Evolutionary conservation across 805 yeast genomes (phyloP), one percentile per base, ranked within the genome.

Genomic region (Wickerhamiella vanderwaltii): DNA sequence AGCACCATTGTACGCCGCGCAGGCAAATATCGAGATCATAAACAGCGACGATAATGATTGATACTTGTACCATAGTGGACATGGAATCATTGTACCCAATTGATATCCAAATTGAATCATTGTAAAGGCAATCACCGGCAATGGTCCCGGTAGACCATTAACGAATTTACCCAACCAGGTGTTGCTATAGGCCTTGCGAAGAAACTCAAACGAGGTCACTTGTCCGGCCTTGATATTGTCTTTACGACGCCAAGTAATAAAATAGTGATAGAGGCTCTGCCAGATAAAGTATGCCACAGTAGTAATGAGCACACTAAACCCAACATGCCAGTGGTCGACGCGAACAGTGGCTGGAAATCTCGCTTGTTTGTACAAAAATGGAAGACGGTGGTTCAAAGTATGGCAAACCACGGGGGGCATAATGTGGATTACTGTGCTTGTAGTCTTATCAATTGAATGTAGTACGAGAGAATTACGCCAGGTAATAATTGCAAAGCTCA

Each of bases 391-490:
- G 5, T 84, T 82, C 33, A 91, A 76, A 23, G 82, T 85, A 63
- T 83, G 86, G 72, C 86, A 70, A 2, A 87, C 79, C 16, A 78
- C 72, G 0, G 95, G 94, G 1, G 98, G 98, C 63, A 84, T 71
- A 11, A 91, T 68, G 56, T 88, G 98, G 48, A 88, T 88, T 53
- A 85, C 81, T 2, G 94, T 77, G 16, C 88, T 77, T 1, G 97
- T 91, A 12, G 87, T 84, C 59, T 88, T 88, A 50, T 88, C 98
- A 46, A 88, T 72, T 9, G 88, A 78, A 56, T 88, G 98, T 36
- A 88, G 66, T 6, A 88, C 97, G 43, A 88, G 66, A 5, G 95
- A 86, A 58, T 88, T 88, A 51, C 94, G 69, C 98, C 97, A 88
- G 0, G 95, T 83, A 33, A 88, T 77, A 17, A 88, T 95, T 0